phyloP scores from a whole-genome alignment of 1,139 yeast species.

The Yamadazyma triangularis region DNA sequence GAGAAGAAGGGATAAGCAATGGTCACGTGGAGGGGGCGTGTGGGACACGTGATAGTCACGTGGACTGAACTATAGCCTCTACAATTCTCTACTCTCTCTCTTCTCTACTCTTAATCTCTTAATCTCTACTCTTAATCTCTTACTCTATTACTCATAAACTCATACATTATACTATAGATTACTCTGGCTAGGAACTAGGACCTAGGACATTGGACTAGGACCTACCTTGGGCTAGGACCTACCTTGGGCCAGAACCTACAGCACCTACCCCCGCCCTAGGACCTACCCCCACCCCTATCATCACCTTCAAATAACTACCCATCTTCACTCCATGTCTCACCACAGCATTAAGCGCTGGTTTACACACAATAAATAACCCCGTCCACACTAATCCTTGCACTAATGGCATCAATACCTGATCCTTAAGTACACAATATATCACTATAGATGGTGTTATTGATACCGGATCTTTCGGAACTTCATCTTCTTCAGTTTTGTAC shows the following conservation, averaged over 20 bases:
- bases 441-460: slow-evolving; percentile 46
- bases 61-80: no score
- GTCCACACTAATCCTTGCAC: slow-evolving; percentile 42
- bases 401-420: slow-evolving; percentile 67
- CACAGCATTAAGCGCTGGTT: slow-evolving; percentile 25
- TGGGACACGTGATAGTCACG: neutral
- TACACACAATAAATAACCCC: slow-evolving; percentile 26
- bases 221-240: no score
- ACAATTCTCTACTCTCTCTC: no score
- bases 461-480: slow-evolving; percentile 17
- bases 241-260: no score
- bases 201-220: no score
- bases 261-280: no score
- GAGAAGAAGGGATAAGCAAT: neutral
- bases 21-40: neutral
- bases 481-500: slow-evolving; percentile 28
- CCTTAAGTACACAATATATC: slow-evolving; percentile 54
- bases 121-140: no score
- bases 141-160: no score
- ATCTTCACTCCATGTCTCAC: slow-evolving; percentile 27
- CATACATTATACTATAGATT: no score
- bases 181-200: no score
- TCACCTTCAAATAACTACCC: slow-evolving; percentile 19
- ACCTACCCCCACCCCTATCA: slow-evolving; percentile 10
- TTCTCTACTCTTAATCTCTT: no score